A percentile compares a stretch with the other conserved stretches of the same genome.
Evolutionary conservation across 352 stramenopile species (phyloP).

Genomic region (Halophytophthora polymorphica): DNA sequence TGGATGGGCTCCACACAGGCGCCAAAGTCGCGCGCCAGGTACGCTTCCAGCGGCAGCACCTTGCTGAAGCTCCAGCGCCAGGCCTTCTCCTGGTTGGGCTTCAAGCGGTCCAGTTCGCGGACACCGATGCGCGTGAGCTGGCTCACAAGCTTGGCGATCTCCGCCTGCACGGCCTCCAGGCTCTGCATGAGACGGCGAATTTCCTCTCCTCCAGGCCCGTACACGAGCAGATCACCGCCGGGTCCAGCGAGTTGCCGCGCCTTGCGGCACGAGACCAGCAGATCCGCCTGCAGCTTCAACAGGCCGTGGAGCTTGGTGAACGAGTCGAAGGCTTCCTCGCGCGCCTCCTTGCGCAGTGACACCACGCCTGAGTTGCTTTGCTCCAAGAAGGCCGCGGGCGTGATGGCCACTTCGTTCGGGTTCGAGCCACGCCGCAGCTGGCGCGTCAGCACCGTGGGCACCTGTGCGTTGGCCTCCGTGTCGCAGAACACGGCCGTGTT

Average conservation of each 20-base stretch:
- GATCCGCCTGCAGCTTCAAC: slow-evolving; percentile 77
- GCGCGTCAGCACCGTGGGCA: slow-evolving; percentile 60
- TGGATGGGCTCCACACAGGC: slow-evolving; percentile 84
- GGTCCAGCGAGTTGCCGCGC: slow-evolving; percentile 74
- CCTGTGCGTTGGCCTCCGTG: slow-evolving; percentile 57
- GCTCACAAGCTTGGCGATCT: slow-evolving; percentile 75
- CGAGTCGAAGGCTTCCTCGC: slow-evolving; percentile 55
- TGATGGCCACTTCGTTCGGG: slow-evolving; percentile 44
- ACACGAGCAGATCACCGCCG: slow-evolving; percentile 80
- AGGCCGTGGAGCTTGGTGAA: slow-evolving; percentile 78
- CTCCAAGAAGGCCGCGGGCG: slow-evolving; percentile 59
- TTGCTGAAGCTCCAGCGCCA: slow-evolving; percentile 87
- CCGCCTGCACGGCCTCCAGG: slow-evolving; percentile 69
- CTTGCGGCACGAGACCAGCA: slow-evolving; percentile 83
- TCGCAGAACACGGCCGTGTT: slow-evolving; percentile 71
- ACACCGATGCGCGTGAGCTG: slow-evolving; percentile 80
- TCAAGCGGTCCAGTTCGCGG: slow-evolving; percentile 78
- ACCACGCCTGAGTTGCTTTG: slow-evolving; percentile 79
- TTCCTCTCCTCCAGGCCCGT: slow-evolving; percentile 79
- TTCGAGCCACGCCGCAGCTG: slow-evolving; percentile 42
- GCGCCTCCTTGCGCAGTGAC: slow-evolving; percentile 54
- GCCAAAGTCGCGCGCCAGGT: slow-evolving; percentile 80
- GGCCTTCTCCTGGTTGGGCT: slow-evolving; percentile 81
- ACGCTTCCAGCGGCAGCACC: slow-evolving; percentile 77
- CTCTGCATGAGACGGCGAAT: slow-evolving; percentile 82